Percentiles rank a stretch among this genome's conserved stretches.
Conservation (phyloP, 139 green algal species). For the Chlamydomonas incerta region DNA sequence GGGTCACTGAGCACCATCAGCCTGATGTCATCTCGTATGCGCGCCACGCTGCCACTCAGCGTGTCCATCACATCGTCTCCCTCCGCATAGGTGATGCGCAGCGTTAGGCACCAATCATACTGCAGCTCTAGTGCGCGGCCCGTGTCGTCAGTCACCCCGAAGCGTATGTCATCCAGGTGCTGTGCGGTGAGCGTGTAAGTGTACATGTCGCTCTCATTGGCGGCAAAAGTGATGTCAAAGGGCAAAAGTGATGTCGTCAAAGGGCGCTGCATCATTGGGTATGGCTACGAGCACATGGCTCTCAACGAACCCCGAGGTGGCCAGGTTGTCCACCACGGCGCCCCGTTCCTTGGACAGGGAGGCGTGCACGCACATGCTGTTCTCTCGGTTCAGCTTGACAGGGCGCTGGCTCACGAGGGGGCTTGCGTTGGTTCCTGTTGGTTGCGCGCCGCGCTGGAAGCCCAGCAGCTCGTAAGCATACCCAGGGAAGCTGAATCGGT, state of each 20-base stretch:
- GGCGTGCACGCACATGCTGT: neutral
- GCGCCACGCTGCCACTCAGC: neutral
- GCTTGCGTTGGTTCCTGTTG: neutral
- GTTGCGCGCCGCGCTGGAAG: neutral
- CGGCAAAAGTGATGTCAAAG: neutral
- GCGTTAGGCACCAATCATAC: conserved; percentile 11
- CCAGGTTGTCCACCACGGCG: neutral
- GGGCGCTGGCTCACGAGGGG: neutral
- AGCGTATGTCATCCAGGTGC: conserved; percentile 6
- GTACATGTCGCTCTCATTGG: neutral
- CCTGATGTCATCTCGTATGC: neutral
- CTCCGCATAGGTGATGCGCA: neutral
- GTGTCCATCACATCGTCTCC: neutral
- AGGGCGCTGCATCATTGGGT: too few species aligned
- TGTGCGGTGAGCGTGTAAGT: neutral
- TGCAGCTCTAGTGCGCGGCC: neutral
- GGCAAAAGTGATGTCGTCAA: too few species aligned
- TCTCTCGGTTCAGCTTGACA: neutral
- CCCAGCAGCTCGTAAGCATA: neutral
- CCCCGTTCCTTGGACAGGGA: neutral
- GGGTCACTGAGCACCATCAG: conserved; percentile 3
- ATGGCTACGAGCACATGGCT: conserved; percentile 13
- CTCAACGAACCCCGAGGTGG: neutral
- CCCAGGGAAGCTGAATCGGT: neutral
- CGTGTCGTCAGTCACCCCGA: conserved; percentile 2